These are phyloP conservation scores for Phytophthora chlamydospora DNA, from an alignment of 352 stramenopile species.

Conservation along the genomic window DNA sequence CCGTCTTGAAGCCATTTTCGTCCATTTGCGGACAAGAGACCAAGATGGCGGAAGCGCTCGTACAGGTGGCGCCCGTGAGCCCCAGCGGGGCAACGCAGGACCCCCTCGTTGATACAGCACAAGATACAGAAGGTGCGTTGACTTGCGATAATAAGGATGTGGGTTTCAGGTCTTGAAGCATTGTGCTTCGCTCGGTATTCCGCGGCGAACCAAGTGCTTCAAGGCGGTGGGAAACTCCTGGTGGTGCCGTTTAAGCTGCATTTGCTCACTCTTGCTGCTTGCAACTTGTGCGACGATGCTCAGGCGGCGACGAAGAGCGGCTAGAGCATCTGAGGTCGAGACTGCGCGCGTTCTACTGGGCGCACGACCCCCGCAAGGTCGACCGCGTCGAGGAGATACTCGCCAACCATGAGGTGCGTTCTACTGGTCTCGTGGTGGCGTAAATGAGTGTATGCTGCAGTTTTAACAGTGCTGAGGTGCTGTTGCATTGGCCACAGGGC, in stretches of 20 bases:
- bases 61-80: background rate
- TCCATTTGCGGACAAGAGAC: slow-evolving; percentile 6
- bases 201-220: slow-evolving; percentile 2
- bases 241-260: background rate
- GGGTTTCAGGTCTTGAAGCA: background rate
- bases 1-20: slow-evolving; percentile 2
- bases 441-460: background rate
- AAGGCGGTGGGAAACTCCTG: background rate
- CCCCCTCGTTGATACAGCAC: background rate
- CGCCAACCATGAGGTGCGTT: slow-evolving; percentile 40
- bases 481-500: slow-evolving; percentile 30
- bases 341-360: slow-evolving; percentile 74
- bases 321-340: slow-evolving; percentile 38
- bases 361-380: slow-evolving; percentile 72
- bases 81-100: background rate
- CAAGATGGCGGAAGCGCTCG: slow-evolving; percentile 8
- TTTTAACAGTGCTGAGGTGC: background rate
- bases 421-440: background rate
- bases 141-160: slow-evolving; percentile 2
- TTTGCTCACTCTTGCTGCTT: background rate
- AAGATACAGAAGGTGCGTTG: slow-evolving; percentile 17
- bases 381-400: slow-evolving; percentile 69
- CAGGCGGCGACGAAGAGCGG: slow-evolving; percentile 21
- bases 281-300: background rate
- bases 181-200: slow-evolving; percentile 13